Evolutionary conservation across 2,329 filamentous ascomycete species (phyloP), one percentile per base, ranked within the genome.

Genomic region (Coniochaeta hoffmannii): DNA sequence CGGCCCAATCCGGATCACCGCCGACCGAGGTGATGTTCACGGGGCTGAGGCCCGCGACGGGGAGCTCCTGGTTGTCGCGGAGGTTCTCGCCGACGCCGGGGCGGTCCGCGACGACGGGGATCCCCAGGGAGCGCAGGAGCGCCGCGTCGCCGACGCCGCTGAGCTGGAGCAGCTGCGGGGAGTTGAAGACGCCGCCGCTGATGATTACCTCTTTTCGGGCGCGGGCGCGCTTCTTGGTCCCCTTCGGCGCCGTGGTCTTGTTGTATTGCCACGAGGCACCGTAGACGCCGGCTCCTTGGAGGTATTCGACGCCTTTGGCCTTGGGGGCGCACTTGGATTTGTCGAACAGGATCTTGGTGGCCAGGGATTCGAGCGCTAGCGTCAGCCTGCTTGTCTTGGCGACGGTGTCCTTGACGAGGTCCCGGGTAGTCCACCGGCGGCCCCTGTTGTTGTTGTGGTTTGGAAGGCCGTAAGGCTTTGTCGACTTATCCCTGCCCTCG

Each of bases 61-160:
- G 75, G 4, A 80, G 70, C 61, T 78, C 75, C 66, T 76, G 76
- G 53, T 78, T 78, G 66, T 86, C 81, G 64, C 80, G 75, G 1
- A 86, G 70, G 63, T 85, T 82, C 28, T 72, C 76, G 30, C 83
- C 84, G 7, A 87, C 82, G 34, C 82, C 83, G 0, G 81, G 82
- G 1, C 82, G 71, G 61, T 86, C 75, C 2, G 71, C 69, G 52
- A 83, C 62, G 3, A 83, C 72, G 0, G 74, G 67, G 58, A 86
- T 85, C 31, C 69, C 65, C 63, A 78, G 66, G 50, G 62, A 60
- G 26, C 61, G 50, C 9, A 75, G 66, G 57, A 74, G 70, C 2
- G 57, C 60, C 14, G 63, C 65, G 1, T 71, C 65, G 4, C 74
- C 74, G 55, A 76, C 67, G 28, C 74, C 74, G 38, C 68, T 71